Conservation (phyloP, 2,329 filamentous ascomycete genomes). For the Aspergillus novoparasiticus region DNA sequence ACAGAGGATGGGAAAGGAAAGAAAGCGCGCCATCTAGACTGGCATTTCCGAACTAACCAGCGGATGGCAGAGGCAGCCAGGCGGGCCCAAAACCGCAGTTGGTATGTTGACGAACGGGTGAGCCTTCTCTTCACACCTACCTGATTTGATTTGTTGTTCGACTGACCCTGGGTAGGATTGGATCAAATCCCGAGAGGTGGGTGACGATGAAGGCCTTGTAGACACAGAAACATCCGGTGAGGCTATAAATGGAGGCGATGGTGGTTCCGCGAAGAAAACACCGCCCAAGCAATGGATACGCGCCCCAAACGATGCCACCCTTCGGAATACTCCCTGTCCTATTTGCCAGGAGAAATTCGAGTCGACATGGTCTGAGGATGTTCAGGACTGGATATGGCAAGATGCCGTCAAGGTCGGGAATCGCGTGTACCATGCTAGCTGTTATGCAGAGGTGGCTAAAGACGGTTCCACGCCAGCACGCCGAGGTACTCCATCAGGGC, state of each 20-base stretch:
- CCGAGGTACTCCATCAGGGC: constrained; percentile 41
- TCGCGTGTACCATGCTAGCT: constrained; percentile 86
- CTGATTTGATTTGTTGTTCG: background rate
- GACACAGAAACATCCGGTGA: constrained; percentile 44
- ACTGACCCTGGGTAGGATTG: constrained; percentile 65
- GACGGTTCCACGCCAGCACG: constrained; percentile 52
- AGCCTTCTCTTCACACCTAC: constrained; percentile 34
- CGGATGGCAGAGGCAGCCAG: constrained; percentile 84
- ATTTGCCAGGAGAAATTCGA: constrained; percentile 97
- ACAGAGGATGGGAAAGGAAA: constrained; percentile 77
- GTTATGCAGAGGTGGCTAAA: constrained; percentile 78
- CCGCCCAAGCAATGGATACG: constrained; percentile 72
- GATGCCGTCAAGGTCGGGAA: constrained; percentile 78
- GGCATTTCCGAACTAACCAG: constrained; percentile 95
- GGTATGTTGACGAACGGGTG: constrained; percentile 89
- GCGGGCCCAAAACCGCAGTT: constrained; percentile 85
- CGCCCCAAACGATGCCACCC: constrained; percentile 75
- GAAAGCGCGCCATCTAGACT: constrained; percentile 93
- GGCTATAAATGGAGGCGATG: constrained; percentile 43
- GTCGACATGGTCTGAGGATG: constrained; percentile 86
- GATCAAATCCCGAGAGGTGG: constrained; percentile 79
- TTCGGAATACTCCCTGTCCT: constrained; percentile 78
- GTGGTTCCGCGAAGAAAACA: constrained; percentile 53
- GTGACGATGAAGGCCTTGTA: constrained; percentile 62
- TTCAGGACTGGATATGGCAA: constrained; percentile 96